These are phyloP conservation scores for Vanrija sp. DNA, from an alignment of 1,284 basidiomycete genomes.

Conservation along the genomic window DNA sequence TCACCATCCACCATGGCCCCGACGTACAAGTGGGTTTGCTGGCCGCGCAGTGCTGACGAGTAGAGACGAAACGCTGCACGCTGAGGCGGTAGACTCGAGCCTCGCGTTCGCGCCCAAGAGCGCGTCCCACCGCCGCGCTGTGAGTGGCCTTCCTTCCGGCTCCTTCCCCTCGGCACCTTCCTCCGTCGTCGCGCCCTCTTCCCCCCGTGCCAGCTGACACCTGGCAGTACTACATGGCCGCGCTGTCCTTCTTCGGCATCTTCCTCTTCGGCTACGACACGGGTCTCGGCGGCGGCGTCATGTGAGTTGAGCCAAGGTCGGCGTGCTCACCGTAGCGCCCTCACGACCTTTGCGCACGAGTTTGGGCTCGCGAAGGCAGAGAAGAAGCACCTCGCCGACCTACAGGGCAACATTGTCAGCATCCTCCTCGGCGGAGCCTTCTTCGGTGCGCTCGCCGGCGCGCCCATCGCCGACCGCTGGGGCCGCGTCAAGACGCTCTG, in stretches of 20 bases:
- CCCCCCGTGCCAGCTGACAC: too few species aligned
- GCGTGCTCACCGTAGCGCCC: too few species aligned
- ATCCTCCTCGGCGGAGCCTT: constrained; percentile 65
- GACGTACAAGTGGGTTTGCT: neutral
- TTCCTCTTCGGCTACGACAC: constrained; percentile 60
- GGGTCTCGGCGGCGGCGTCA: constrained; percentile 37
- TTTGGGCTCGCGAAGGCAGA: constrained; percentile 56
- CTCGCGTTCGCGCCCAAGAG: too few species aligned
- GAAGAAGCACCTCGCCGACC: constrained; percentile 48
- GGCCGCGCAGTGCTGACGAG: neutral
- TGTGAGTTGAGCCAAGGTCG: constrained; percentile 1
- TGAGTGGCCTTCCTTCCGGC: too few species aligned
- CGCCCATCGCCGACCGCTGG: constrained; percentile 40
- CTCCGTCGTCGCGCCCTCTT: too few species aligned
- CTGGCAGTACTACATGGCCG: constrained; percentile 55
- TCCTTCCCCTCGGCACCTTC: too few species aligned
- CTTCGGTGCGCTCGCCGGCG: constrained; percentile 67
- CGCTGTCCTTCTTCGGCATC: constrained; percentile 71
- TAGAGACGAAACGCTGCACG: neutral
- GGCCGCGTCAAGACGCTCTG: constrained; percentile 57
- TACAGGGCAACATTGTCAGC: constrained; percentile 63
- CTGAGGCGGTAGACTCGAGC: too few species aligned
- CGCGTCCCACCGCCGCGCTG: too few species aligned
- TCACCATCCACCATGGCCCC: neutral
- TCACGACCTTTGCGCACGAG: constrained; percentile 58